These are phyloP conservation scores for Trichoderma asperellum DNA, from an alignment of 2,329 filamentous ascomycete genomes.

Conservation along the genomic window DNA sequence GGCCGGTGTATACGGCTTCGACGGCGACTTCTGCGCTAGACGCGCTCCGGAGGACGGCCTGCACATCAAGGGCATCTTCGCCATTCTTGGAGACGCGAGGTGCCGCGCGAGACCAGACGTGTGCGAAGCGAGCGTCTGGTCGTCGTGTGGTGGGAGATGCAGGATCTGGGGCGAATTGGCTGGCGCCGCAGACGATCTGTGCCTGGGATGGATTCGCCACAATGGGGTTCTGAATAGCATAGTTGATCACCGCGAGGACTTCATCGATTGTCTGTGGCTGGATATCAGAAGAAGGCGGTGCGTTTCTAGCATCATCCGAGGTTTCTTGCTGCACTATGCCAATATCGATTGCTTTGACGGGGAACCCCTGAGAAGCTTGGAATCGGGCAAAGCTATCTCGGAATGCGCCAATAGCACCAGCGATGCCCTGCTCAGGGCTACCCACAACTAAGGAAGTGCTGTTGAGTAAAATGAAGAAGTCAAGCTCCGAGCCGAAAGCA, in stretches of 20 bases:
- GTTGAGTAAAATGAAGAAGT: slow-evolving; percentile 25
- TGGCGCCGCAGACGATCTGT: slow-evolving; percentile 24
- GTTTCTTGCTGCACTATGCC: neutral
- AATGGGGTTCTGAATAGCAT: slow-evolving; percentile 15
- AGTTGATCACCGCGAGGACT: slow-evolving; percentile 25
- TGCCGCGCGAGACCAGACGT: slow-evolving; percentile 21
- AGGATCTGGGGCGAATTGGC: neutral
- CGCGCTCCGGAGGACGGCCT: slow-evolving; percentile 1
- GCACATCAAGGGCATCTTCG: slow-evolving; percentile 22
- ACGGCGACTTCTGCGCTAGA: slow-evolving; percentile 7
- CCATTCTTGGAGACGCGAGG: slow-evolving; percentile 3
- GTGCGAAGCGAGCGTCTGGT: slow-evolving; percentile 25
- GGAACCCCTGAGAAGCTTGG: slow-evolving; percentile 10
- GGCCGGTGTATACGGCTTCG: slow-evolving; percentile 19
- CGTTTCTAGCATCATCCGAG: neutral
- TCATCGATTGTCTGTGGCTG: slow-evolving; percentile 16
- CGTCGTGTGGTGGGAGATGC: neutral
- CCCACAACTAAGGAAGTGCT: slow-evolving; percentile 18
- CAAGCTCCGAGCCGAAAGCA: slow-evolving; percentile 10
- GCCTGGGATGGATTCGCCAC: slow-evolving; percentile 3
- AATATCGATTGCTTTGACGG: slow-evolving; percentile 18
- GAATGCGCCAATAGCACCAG: slow-evolving; percentile 14
- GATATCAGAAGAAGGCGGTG: neutral
- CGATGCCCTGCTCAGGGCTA: neutral
- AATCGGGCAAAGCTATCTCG: slow-evolving; percentile 22